phyloP scores from a whole-genome alignment of 208 protist species.

The Herpetomonas tarakana region DNA sequence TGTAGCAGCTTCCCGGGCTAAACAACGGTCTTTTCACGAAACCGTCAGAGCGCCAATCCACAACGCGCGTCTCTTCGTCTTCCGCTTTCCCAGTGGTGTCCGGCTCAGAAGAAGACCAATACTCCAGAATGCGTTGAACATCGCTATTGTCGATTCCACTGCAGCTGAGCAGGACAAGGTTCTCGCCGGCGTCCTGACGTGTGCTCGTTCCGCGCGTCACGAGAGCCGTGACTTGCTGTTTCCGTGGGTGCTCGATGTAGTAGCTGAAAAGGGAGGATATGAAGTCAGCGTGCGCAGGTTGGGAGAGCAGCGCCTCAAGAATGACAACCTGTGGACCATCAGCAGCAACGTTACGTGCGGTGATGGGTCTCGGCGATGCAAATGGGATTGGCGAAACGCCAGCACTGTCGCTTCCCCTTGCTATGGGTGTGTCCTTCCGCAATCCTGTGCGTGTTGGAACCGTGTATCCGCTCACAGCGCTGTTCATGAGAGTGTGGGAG shows the following conservation, averaged over 20 bases:
- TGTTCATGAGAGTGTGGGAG: not conserved
- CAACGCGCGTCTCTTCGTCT: no score
- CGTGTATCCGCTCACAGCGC: not conserved
- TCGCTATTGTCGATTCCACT: not conserved
- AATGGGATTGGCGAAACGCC: not conserved
- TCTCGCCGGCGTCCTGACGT: not conserved
- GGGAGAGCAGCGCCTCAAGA: not conserved
- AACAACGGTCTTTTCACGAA: not conserved
- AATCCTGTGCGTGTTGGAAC: not conserved
- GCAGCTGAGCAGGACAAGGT: not conserved
- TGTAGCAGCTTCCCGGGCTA: not conserved
- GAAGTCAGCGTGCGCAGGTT: not conserved
- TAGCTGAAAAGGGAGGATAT: not conserved
- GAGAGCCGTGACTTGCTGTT: not conserved
- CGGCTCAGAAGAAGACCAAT: not conserved
- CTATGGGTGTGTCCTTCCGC: not conserved
- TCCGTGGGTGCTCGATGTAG: constrained; percentile 1
- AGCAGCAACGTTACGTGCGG: not conserved
- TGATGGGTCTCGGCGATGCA: not conserved
- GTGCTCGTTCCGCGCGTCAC: not conserved
- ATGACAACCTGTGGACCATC: not conserved
- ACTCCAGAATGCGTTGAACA: constrained; percentile 7
- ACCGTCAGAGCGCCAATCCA: not conserved
- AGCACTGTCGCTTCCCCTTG: not conserved
- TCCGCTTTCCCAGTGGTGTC: not conserved